Conservation (phyloP, 441 rosid species). For the Biscutella laevigata region DNA sequence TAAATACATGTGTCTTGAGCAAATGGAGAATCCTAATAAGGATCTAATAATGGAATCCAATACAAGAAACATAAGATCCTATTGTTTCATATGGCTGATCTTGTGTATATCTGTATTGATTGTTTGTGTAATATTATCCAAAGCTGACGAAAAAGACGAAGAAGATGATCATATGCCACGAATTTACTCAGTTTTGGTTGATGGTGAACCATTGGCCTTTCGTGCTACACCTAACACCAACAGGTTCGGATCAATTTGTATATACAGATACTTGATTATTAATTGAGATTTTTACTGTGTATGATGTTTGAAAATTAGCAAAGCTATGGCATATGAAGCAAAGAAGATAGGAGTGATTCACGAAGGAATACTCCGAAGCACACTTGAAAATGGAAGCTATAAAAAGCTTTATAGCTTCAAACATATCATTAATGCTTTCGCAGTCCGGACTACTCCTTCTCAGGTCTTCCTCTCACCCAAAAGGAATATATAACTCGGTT, state of each 20-base stretch:
- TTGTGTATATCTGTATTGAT: slow-evolving; percentile 13
- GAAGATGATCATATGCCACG: slow-evolving; percentile 5
- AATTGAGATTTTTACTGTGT: too few relatives aligned
- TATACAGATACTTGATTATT: too few relatives aligned
- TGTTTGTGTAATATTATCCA: slow-evolving; percentile 13
- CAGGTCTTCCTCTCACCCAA: slow-evolving; percentile 35
- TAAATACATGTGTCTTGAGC: slow-evolving; percentile 4
- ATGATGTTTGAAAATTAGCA: slow-evolving; percentile 31
- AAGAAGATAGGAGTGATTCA: slow-evolving; percentile 51
- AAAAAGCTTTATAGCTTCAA: slow-evolving; percentile 78
- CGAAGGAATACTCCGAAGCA: slow-evolving; percentile 46
- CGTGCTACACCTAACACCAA: slow-evolving; percentile 17
- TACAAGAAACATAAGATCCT: slow-evolving; percentile 14
- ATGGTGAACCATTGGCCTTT: slow-evolving; percentile 46
- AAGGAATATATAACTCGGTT: background rate
- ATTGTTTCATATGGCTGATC: slow-evolving; percentile 16
- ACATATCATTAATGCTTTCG: slow-evolving; percentile 70
- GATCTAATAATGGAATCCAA: slow-evolving; percentile 19
- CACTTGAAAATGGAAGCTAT: slow-evolving; percentile 56
- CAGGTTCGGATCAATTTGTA: slow-evolving; percentile 37
- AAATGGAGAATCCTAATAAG: slow-evolving; percentile 15
- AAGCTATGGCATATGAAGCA: slow-evolving; percentile 34
- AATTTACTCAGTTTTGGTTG: slow-evolving; percentile 27
- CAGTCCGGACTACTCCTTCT: slow-evolving; percentile 47
- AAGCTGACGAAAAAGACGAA: slow-evolving; percentile 15